phyloP scores from a whole-genome alignment of 2,329 filamentous ascomycete species.

The Monilinia fructicola region DNA sequence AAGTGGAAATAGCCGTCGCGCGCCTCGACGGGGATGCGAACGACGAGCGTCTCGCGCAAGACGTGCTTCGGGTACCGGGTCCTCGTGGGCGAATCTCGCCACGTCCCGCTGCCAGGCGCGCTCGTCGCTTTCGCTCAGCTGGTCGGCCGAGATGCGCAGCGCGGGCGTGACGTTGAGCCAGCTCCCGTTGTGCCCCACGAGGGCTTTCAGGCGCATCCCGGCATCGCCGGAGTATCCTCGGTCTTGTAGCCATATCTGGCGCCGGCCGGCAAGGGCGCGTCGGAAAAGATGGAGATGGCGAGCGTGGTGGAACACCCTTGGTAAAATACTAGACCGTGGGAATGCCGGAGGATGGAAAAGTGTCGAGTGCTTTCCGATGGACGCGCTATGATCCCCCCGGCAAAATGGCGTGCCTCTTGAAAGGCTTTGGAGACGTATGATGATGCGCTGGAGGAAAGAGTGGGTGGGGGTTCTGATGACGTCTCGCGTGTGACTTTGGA shows the following conservation, averaged over 20 bases:
- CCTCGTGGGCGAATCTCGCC: conserved; percentile 60
- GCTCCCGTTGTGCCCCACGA: conserved; percentile 56
- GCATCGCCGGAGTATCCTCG: conserved; percentile 68
- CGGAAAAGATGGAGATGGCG: conserved; percentile 62
- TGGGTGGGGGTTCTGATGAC: neutral
- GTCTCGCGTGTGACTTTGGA: neutral
- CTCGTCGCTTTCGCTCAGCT: conserved; percentile 58
- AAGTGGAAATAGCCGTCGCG: conserved; percentile 69
- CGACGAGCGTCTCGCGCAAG: conserved; percentile 61
- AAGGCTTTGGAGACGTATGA: conserved; percentile 37
- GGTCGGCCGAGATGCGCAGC: conserved; percentile 46
- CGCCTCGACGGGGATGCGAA: conserved; percentile 62
- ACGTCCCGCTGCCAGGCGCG: conserved; percentile 68
- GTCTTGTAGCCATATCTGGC: conserved; percentile 66
- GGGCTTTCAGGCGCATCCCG: conserved; percentile 64
- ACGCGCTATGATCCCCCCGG: conserved; percentile 62
- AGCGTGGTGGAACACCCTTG: conserved; percentile 63
- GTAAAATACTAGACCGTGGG: conserved; percentile 63
- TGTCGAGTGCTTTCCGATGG: conserved; percentile 65
- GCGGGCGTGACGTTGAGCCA: conserved; percentile 70
- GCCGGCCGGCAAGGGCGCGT: conserved; percentile 55
- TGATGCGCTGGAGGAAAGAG: conserved; percentile 22
- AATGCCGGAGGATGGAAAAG: conserved; percentile 66
- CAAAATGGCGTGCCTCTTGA: conserved; percentile 61
- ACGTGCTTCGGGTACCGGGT: conserved; percentile 48